Conservation (phyloP, 164 flowering plant genomes). For the Vitis labrusca region DNA sequence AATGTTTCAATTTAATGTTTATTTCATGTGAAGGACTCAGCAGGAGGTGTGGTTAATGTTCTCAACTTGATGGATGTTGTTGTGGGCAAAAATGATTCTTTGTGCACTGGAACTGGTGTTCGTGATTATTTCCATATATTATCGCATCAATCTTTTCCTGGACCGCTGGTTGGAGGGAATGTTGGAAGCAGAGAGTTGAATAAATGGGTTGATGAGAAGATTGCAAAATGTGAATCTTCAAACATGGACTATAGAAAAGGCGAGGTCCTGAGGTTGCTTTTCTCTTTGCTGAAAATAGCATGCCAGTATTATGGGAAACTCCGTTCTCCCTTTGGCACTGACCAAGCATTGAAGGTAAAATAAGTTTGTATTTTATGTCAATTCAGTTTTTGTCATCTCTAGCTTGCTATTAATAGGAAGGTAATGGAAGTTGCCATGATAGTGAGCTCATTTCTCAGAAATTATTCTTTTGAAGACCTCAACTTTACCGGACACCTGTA, state of each 20-base stretch:
- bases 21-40: conserved; percentile 50
- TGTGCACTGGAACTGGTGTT: conserved; percentile 13
- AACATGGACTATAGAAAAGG: conserved; percentile 50
- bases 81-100: conserved; percentile 26
- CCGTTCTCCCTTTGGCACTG: conserved; percentile 90
- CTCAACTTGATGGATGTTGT: conserved; percentile 77
- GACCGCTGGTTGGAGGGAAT: conserved; percentile 93
- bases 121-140: conserved; percentile 61
- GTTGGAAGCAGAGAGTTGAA: conserved; percentile 76
- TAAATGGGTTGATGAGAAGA: conserved; percentile 96
- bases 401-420: conserved; percentile 45
- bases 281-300: conserved; percentile 83
- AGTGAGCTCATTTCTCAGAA: too few species aligned
- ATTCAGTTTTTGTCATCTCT: background rate
- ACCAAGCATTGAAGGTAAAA: conserved; percentile 47
- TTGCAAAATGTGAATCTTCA: conserved; percentile 53
- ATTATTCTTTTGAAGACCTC: too few species aligned
- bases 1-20: background rate
- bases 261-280: conserved; percentile 66
- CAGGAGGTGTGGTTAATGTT: conserved; percentile 59
- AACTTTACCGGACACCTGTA: too few species aligned
- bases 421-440: too few species aligned
- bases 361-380: background rate
- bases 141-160: conserved; percentile 80
- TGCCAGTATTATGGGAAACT: conserved; percentile 95